A percentile compares a stretch with the other conserved stretches of the same genome.
Evolutionary conservation across 306 rosid genomes (phyloP).

Genomic region (Vigna trinervia): DNA sequence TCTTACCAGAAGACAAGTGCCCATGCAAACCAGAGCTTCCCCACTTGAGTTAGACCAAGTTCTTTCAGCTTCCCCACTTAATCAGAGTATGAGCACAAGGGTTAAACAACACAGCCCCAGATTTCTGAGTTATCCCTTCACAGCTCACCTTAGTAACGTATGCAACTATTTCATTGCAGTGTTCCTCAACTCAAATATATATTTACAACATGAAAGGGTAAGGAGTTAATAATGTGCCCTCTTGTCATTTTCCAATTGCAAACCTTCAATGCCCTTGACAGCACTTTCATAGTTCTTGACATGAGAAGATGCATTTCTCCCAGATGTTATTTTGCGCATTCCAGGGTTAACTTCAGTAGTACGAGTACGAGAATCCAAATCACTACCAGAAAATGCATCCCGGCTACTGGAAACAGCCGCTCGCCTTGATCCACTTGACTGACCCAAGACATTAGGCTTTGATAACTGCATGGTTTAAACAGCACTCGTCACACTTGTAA

Average conservation of each 20-base stretch:
- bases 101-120: constrained; percentile 48
- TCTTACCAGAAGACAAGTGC: constrained; percentile 37
- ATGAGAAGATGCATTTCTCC: constrained; percentile 57
- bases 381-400: constrained; percentile 57
- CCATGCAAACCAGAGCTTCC: constrained; percentile 42
- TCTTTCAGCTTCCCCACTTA: constrained; percentile 15
- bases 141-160: constrained; percentile 44
- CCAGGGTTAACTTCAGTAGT: constrained; percentile 68
- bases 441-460: constrained; percentile 57
- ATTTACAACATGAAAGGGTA: constrained; percentile 49
- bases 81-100: constrained; percentile 32
- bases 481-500: neutral
- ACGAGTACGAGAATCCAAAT: constrained; percentile 63
- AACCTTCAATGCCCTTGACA: constrained; percentile 73
- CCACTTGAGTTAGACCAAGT: constrained; percentile 31
- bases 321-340: constrained; percentile 56
- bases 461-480: constrained; percentile 55
- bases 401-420: constrained; percentile 74
- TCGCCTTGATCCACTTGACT: constrained; percentile 78
- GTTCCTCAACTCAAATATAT: constrained; percentile 39
- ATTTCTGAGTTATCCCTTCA: constrained; percentile 45
- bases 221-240: constrained; percentile 58
- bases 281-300: constrained; percentile 70
- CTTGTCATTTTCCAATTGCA: constrained; percentile 75
- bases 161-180: constrained; percentile 44